A percentile compares a stretch with the other conserved stretches of the same genome.
Conservation (phyloP, 2,329 filamentous ascomycete genomes). For the Paecilomyces fulvus region DNA sequence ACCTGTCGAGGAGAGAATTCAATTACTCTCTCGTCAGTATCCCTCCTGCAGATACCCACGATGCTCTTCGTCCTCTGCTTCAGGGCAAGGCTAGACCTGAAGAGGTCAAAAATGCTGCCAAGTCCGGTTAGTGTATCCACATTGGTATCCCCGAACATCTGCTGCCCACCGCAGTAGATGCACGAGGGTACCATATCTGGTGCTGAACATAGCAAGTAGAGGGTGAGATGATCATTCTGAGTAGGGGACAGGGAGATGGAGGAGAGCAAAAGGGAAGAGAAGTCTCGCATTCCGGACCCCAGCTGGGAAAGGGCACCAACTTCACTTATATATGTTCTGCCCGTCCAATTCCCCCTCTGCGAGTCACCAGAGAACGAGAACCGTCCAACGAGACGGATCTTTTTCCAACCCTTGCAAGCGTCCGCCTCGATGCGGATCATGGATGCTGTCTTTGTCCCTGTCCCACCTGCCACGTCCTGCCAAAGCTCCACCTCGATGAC, state of each 20-base stretch:
- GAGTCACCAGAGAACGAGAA: conserved; percentile 2
- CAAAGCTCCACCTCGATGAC: conserved; percentile 12
- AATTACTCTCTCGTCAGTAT: neutral
- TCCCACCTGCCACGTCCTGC: conserved; percentile 18
- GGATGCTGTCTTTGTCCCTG: conserved; percentile 17
- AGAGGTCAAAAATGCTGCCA: conserved; percentile 4
- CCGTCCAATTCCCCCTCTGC: neutral
- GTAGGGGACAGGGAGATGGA: neutral
- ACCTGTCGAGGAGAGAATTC: neutral
- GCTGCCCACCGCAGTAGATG: conserved; percentile 1
- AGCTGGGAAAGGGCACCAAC: neutral
- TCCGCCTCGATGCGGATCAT: conserved; percentile 14
- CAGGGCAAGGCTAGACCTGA: neutral
- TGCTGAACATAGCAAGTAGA: neutral
- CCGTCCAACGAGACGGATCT: conserved; percentile 4
- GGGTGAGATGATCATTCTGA: neutral
- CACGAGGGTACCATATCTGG: neutral
- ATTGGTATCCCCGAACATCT: neutral
- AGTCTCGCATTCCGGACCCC: neutral
- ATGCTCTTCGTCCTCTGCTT: neutral
- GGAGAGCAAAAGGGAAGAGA: neutral
- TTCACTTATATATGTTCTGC: neutral
- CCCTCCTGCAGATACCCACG: neutral
- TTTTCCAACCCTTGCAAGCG: conserved; percentile 12
- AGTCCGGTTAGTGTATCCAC: conserved; percentile 15